Conservation (phyloP, 1,284 basidiomycete genomes). For the Golubevia pallescens region DNA sequence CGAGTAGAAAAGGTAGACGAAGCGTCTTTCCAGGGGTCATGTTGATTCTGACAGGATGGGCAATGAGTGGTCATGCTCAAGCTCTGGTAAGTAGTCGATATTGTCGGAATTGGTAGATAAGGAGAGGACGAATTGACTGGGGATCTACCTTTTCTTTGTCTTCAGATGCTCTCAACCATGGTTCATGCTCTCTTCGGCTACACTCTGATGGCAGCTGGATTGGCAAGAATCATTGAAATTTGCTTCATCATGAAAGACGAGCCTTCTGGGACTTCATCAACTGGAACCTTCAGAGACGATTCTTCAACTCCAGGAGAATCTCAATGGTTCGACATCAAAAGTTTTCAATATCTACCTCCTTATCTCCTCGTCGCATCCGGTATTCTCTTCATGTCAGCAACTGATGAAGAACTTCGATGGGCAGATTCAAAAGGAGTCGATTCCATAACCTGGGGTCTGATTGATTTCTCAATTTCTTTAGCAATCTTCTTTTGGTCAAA, state of each 20-base stretch:
- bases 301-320: neutral
- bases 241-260: slow-evolving; percentile 73
- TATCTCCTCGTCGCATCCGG: slow-evolving; percentile 49
- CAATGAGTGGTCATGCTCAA: slow-evolving; percentile 89
- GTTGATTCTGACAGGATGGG: slow-evolving; percentile 92
- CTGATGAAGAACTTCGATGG: slow-evolving; percentile 61
- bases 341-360: slow-evolving; percentile 17
- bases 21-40: slow-evolving; percentile 83
- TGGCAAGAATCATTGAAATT: slow-evolving; percentile 82
- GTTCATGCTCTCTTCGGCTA: slow-evolving; percentile 84
- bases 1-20: slow-evolving; percentile 82
- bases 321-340: neutral
- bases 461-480: slow-evolving; percentile 51
- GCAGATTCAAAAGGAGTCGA: slow-evolving; percentile 50
- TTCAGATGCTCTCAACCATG: slow-evolving; percentile 65
- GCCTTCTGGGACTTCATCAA: slow-evolving; percentile 37
- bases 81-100: slow-evolving; percentile 58
- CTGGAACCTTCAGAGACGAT: slow-evolving; percentile 33
- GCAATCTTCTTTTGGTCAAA: slow-evolving; percentile 52
- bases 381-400: slow-evolving; percentile 61
- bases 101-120: neutral
- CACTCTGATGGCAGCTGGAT: slow-evolving; percentile 83
- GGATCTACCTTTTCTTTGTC: neutral
- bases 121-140: neutral
- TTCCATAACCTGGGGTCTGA: slow-evolving; percentile 56